phyloP scores from a whole-genome alignment of 208 protist genomes.

The Acanthamoeba triangularis region DNA sequence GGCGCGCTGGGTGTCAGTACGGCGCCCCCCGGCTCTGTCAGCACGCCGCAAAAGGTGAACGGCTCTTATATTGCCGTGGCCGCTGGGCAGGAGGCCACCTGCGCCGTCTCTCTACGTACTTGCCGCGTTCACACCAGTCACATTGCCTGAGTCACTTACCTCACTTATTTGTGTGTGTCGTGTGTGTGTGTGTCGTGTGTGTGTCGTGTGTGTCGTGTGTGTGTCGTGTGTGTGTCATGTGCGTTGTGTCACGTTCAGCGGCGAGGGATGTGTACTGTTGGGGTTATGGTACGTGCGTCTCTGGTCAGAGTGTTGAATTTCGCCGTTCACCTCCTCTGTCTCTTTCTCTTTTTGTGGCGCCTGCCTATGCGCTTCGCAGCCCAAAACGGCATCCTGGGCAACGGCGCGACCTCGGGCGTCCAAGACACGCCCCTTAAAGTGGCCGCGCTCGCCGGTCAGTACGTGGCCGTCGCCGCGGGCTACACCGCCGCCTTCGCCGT shows the following conservation, averaged over 20 bases:
- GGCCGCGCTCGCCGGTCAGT: neutral
- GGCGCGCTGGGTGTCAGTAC: neutral
- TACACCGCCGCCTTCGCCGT: neutral
- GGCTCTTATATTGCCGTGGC: neutral
- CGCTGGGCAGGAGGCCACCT: neutral
- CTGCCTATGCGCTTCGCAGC: neutral
- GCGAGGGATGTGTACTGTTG: neutral
- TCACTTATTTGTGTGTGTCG: too few species aligned
- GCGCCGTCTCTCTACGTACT: neutral
- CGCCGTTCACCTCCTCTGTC: too few species aligned
- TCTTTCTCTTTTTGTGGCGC: too few species aligned
- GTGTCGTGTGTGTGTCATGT: neutral
- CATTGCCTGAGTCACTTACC: neutral
- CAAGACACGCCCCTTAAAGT: neutral
- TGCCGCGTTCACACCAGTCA: neutral
- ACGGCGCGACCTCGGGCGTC: neutral
- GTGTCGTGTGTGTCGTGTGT: too few species aligned
- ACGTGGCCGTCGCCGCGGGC: neutral
- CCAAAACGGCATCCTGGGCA: neutral
- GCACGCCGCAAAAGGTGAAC: neutral
- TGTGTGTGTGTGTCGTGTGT: too few species aligned
- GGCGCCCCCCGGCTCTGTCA: neutral
- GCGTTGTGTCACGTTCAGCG: neutral
- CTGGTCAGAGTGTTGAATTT: too few species aligned
- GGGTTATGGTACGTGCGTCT: neutral